Evolutionary conservation across 129 eudicot species (phyloP), one percentile per base, ranked within the genome.

Genomic region (Centrapalus pauciflorus): DNA sequence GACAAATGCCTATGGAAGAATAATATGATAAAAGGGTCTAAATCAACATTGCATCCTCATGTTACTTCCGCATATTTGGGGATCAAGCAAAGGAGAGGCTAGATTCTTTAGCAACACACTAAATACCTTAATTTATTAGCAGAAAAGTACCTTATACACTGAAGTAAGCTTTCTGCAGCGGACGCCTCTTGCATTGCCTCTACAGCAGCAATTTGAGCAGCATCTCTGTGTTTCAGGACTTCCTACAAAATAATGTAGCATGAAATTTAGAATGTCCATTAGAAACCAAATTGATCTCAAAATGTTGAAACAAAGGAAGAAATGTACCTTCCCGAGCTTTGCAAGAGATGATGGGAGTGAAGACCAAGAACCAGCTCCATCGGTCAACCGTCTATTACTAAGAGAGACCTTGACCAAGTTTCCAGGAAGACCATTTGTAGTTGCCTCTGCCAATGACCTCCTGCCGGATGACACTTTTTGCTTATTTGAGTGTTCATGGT

Each of bases 131-230:
- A 19, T 28, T 64, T 7, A 28, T 1, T 7, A 23, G n/a, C n/a
- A n/a, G n/a, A n/a, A n/a, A 34, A 29, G 30, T 83, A 91, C 97
- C 96, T 85, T 66, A 91, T 77, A 76, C 97, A 91, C 65, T 81
- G 82, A 58, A 91, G 93, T 67, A 91, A 75, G 66, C 75, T 83
- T 69, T 91, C 97, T 10, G 94, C 90, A 61, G 91, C 87, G 9
- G 97, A 84, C 40, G 97, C 97, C 66, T 84, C 97, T 79, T 85
- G 94, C 71, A 91, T 70, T 33, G 97, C 97, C 74, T 85, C 96
- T 13, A 91, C 70, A n/a, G 96, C 97, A 68, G 97, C 94, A 29
- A 68, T 74, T 80, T 91, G 96, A 26, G 97, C 96, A 29, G 94
- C 75, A 51, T 87, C 90, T 78, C 97, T 85, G 61, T 87, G 85